Base-by-base conservation (phyloP, 164 flowering plant genomes). In the Protea cynaroides region DNA sequence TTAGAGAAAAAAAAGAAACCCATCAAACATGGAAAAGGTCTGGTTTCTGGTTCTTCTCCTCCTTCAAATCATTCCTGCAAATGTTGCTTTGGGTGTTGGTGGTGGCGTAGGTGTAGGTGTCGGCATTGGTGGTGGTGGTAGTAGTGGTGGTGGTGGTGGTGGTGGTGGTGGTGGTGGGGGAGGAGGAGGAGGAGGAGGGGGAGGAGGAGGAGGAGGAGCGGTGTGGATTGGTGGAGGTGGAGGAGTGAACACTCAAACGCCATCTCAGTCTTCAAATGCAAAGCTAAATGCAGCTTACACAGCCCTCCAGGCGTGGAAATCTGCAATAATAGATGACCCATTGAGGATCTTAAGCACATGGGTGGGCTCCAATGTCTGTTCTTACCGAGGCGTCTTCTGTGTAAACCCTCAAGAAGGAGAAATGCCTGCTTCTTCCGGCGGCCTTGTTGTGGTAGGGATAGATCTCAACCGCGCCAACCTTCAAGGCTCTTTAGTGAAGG, bases 231-330 rank as follows among this genome's bases (percentile, higher is more conserved):
- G 86, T 36, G 88, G 85, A 8, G n/a, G n/a, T n/a, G n/a, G n/a
- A 3, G 82, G 80, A 11, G 23, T 24, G 62, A 56, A 58, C 56
- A 13, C 25, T 51, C 69, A 68, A 66, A 34, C 54, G 59, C 73
- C 84, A 52, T 34, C 77, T 37, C 74, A 60, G 19, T 56, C 76
- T 50, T 38, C 86, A 21, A 54, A n/a, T 29, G 50, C 86, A 67
- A 79, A 44, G 13, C 76, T 72, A 6, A 38, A 53, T 49, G 70
- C 25, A 24, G 90, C 96, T 1, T 86, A 80, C 80, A 71, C 78
- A 58, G 97, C 95, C 57, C 84, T 93, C 14, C 98, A 93, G 64
- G 80, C 96, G 56, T 93, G 98, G 98, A 93, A 89, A 79, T 75
- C 82, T 15, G 90, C 97, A 37, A 89, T 93, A 8, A 76, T 83